These are phyloP conservation scores for Magnusiomyces suaveolens DNA, from an alignment of 1,139 yeast genomes.

Conservation along the genomic window DNA sequence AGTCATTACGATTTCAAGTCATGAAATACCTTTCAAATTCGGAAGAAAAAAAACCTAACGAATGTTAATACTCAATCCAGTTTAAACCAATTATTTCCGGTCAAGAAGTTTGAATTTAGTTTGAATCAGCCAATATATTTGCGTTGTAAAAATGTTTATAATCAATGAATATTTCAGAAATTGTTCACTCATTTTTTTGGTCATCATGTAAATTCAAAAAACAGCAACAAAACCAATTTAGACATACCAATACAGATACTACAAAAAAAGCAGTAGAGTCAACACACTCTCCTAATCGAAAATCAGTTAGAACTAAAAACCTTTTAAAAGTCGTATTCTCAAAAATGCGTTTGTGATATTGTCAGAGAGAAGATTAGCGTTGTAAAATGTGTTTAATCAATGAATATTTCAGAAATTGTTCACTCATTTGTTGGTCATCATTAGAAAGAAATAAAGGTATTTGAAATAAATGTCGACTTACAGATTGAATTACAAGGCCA, in stretches of 20 bases:
- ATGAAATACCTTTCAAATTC: too few species aligned
- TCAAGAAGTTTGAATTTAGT: too few species aligned
- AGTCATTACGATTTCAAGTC: too few species aligned
- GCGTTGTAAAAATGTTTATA: neutral
- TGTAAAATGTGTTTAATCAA: neutral
- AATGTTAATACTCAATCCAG: too few species aligned
- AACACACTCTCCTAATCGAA: too few species aligned
- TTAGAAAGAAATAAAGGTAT: neutral
- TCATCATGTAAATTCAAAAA: neutral
- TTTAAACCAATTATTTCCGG: too few species aligned
- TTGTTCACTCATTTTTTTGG: neutral
- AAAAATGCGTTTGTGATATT: neutral
- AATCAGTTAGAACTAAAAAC: too few species aligned
- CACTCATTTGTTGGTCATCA: conserved; percentile 2
- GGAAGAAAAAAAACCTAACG: too few species aligned
- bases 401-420: neutral
- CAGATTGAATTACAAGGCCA: neutral
- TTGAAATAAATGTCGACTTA: neutral
- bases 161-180: neutral
- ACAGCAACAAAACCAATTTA: too few species aligned
- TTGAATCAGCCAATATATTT: neutral
- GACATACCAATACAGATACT: neutral
- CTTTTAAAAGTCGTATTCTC: too few species aligned
- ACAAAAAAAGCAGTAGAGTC: too few species aligned
- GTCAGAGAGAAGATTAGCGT: conserved; percentile 3